phyloP scores from a whole-genome alignment of 2,329 filamentous ascomycete genomes.

The Fusarium sambucinum region DNA sequence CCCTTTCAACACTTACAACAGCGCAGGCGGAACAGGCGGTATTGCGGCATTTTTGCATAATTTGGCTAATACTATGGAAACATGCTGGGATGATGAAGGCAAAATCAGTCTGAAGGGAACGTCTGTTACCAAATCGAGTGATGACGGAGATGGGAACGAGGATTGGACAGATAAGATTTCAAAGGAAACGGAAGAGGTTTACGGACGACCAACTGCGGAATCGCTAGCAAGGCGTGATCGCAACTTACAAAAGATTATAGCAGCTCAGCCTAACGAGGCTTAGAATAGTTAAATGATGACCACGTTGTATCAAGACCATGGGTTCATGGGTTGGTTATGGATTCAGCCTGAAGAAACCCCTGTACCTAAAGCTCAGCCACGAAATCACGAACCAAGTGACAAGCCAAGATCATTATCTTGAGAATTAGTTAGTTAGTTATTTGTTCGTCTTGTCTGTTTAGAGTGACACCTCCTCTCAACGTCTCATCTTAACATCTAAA shows the following conservation, averaged over 20 bases:
- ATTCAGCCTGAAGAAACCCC: not conserved
- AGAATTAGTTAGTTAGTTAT: no score
- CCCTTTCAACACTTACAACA: conserved; percentile 42
- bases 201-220: conserved; percentile 21
- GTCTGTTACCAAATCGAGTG: not conserved
- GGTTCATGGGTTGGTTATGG: not conserved
- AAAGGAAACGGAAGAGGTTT: conserved; percentile 20
- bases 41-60: conserved; percentile 38
- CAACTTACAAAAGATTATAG: conserved; percentile 30
- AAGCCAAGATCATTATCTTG: not conserved
- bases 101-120: conserved; percentile 26
- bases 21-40: conserved; percentile 37
- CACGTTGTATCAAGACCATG: not conserved
- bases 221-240: conserved; percentile 26
- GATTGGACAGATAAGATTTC: conserved; percentile 33
- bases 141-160: not conserved
- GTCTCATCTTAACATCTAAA: rapidly evolving
- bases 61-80: conserved; percentile 32
- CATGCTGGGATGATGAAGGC: conserved; percentile 31
- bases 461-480: no score
- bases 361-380: not conserved
- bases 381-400: not conserved
- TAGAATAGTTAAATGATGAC: not conserved
- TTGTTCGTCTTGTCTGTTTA: not conserved
- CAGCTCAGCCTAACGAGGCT: conserved; percentile 20